Base-by-base conservation (phyloP, 2,329 filamentous ascomycete species). In the Diaporthe sp. region DNA sequence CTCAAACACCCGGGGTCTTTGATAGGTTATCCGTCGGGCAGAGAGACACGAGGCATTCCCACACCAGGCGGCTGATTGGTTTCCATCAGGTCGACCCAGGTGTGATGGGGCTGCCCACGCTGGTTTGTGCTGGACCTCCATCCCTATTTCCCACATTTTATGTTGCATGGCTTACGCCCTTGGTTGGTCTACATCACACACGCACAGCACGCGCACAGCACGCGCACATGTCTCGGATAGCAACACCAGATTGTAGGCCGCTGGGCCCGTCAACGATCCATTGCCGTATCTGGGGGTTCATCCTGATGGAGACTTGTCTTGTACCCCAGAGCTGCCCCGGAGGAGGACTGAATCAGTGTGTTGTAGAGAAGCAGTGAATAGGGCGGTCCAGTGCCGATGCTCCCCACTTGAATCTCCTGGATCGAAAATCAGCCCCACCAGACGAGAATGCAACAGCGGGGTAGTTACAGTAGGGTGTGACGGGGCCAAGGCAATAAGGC, bases 361-460 rank as follows among this genome's bases (percentile, higher is more conserved):
- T 53, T 53, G 65, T 39, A 39, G 65, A 55, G 47, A 68, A 31
- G 15, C 20, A 39, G 65, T 39, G 31, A 53, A 7, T 37, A 39
- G 44, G 10, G 47, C 65, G 49, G 65, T 28, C 63, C 63, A 68
- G 44, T 68, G 65, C 65, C 47, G 31, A 53, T 53, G 65, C 47
- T 28, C 65, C 65, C 65, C 65, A 68, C 65, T 22, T 68, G 47
- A 53, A 68, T 68, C 65, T 68, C 65, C 34, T 39, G 65, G 31
- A 68, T 68, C 65, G 65, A 53, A 47, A 53, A 68, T 68, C 65
- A 68, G 42, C 65, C 65, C 65, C 65, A 47, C 65, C 47, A 68
- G 65, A 53, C 65, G 65, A 68, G 65, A 68, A 68, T 39, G 34
- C 34, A 68, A 68, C 65, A 68, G 65, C 65, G 65, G 65, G 65